Evolutionary conservation across 495 filamentous ascomycete species (phyloP), one percentile per base, ranked within the genome.

Genomic region (Glonium stellatum): DNA sequence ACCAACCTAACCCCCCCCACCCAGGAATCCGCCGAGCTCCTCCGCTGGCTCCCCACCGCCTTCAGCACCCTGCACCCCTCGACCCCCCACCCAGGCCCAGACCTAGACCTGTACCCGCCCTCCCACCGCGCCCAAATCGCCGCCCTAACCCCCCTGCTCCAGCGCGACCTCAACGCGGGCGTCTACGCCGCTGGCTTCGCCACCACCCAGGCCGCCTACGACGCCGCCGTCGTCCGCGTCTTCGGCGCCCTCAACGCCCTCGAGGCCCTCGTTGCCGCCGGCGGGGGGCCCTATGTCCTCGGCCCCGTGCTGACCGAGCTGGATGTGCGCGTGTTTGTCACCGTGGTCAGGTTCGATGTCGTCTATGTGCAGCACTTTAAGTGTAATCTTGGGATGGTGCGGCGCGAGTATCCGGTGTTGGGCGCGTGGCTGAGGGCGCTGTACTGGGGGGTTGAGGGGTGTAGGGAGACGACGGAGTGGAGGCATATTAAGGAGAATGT

Each of bases 281-380:
- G 79, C 55, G 71, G 70, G 1, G 78, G 78, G 0, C 77, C 78
- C 0, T 82, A 71, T 59, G 59, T 83, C 0, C 68, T 84, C 0
- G 78, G 78, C 1, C 56, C 64, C 10, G 57, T 71, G 25, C 60
- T 80, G 57, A 82, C 80, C 0, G 80, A 82, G 58, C 60, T 80
- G 6, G 81, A 84, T 66, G 63, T 82, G 49, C 70, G 74, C 19
- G 58, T 74, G 1, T 83, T 80, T 65, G 69, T 75, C 6, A 83
- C 78, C 11, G 42, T 81, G 34, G 65, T 82, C 23, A 72, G 79
- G 2, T 82, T 80, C 55, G 78, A 80, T 59, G 59, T 69, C 9
- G 75, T 80, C 2, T 83, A 82, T 62, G 76, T 78, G 5, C 78
- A 81, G 67, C 79, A 82, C 64, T 83, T 83, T 71, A 82, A 82